These are phyloP conservation scores for Coprinopsis cinerea DNA, from an alignment of 768 basidiomycete species.

Conservation along the genomic window DNA sequence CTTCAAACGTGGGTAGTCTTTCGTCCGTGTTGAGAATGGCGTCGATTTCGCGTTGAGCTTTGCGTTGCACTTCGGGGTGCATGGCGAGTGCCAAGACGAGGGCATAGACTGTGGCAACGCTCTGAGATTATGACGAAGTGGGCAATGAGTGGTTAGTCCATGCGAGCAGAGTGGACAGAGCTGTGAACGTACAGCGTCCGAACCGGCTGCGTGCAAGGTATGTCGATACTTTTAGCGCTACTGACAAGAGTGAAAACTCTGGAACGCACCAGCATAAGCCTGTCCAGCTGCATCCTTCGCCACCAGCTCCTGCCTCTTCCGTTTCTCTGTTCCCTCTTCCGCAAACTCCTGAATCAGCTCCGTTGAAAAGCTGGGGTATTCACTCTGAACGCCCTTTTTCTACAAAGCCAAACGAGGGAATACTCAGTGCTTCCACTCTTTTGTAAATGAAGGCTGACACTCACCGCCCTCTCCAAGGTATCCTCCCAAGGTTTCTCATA, in stretches of 20 bases:
- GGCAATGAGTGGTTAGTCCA: not conserved
- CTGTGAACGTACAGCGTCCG: conserved; percentile 7
- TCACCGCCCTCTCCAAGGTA: no score
- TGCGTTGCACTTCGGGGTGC: conserved; percentile 15
- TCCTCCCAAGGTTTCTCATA: not conserved
- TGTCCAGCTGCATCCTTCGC: not conserved
- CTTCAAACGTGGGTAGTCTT: conserved; percentile 29
- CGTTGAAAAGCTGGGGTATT: not conserved
- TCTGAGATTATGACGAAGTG: no score
- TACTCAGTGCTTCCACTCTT: not conserved
- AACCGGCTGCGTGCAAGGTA: conserved; percentile 4
- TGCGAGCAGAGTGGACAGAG: no score
- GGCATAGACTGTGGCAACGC: not conserved
- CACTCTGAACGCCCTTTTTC: no score
- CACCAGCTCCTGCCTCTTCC: not conserved
- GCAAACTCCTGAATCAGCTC: conserved; percentile 3
- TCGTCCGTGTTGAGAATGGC: conserved; percentile 13
- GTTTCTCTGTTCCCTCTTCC: not conserved
- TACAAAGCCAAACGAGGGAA: no score
- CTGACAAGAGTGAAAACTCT: not conserved
- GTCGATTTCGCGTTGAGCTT: conserved; percentile 22
- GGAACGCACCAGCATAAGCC: not conserved
- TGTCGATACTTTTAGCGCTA: not conserved
- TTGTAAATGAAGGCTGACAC: not conserved
- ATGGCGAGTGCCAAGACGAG: conserved; percentile 15